Percentiles rank a stretch among this genome's conserved stretches.
Conservation (phyloP, 2,329 filamentous ascomycete genomes). For the Septoria petroselini region DNA sequence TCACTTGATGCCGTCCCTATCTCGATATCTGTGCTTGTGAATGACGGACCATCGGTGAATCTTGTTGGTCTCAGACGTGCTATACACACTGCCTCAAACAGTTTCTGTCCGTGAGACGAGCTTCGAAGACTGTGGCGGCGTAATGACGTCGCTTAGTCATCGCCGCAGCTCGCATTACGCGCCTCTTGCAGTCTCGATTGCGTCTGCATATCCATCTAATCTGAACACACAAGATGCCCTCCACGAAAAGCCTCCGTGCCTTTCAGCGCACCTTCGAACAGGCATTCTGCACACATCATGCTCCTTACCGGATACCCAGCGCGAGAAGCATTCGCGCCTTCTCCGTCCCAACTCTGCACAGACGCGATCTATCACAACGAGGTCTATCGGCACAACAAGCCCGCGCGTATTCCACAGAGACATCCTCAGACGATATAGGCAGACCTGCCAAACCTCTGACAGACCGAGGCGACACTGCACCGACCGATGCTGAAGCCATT, state of each 20-base stretch:
- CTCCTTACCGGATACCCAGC: slow-evolving; percentile 7
- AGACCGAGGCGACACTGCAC: slow-evolving; percentile 27
- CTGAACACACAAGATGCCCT: neutral
- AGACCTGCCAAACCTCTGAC: slow-evolving; percentile 30
- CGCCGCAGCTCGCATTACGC: too few species aligned
- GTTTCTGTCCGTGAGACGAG: too few species aligned
- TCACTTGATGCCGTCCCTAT: too few species aligned
- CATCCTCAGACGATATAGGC: neutral
- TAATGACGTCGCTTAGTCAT: too few species aligned
- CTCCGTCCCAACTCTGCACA: slow-evolving; percentile 10
- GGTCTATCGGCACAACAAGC: slow-evolving; percentile 10
- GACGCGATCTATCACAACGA: slow-evolving; percentile 10
- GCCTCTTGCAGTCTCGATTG: neutral
- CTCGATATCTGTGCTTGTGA: too few species aligned
- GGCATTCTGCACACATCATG: slow-evolving; percentile 37
- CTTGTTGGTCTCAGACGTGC: too few species aligned
- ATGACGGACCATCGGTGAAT: too few species aligned
- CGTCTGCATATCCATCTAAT: too few species aligned
- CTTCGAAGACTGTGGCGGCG: too few species aligned
- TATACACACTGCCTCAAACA: too few species aligned
- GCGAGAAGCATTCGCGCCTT: slow-evolving; percentile 22
- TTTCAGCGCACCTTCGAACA: slow-evolving; percentile 33
- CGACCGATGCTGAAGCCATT: slow-evolving; percentile 33
- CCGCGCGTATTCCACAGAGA: slow-evolving; percentile 15
- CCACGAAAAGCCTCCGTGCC: slow-evolving; percentile 36